Conservation (phyloP, 306 rosid species). For the Trifolium repens region DNA sequence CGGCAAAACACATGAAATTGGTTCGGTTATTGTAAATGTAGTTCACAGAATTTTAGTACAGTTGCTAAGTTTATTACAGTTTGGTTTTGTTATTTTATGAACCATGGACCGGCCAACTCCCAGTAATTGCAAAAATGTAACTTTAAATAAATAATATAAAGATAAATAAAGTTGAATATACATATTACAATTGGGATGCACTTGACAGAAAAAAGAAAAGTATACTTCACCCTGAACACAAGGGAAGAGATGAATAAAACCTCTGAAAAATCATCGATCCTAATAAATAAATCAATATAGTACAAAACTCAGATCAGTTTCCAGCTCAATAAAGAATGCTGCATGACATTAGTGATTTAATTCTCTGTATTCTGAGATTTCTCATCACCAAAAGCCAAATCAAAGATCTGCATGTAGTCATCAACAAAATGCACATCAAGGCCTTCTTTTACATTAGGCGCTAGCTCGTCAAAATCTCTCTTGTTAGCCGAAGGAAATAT, state of each 20-base stretch:
- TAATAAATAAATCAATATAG: neutral
- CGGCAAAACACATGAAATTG: no score
- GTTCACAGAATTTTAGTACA: no score
- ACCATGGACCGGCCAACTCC: no score
- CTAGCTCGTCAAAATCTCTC: slow-evolving; percentile 93
- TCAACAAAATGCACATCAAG: slow-evolving; percentile 95
- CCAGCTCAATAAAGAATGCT: slow-evolving; percentile 39
- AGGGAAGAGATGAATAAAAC: slow-evolving; percentile 9
- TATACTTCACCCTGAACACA: neutral
- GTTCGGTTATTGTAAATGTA: no score
- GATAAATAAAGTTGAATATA: slow-evolving; percentile 17
- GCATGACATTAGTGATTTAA: slow-evolving; percentile 32
- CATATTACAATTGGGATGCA: slow-evolving; percentile 44
- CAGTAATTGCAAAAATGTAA: neutral
- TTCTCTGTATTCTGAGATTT: slow-evolving; percentile 41
- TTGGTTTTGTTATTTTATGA: no score
- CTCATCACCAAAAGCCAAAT: slow-evolving; percentile 69
- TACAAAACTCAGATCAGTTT: neutral
- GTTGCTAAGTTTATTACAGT: no score
- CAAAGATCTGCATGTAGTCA: slow-evolving; percentile 72
- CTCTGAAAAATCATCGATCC: neutral
- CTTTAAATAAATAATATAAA: neutral
- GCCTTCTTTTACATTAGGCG: slow-evolving; percentile 88
- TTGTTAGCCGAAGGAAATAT: slow-evolving; percentile 89
- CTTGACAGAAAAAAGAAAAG: slow-evolving; percentile 18